Conservation (phyloP, 169 alveolate species). For the Cryptosporidium ubiquitum region DNA sequence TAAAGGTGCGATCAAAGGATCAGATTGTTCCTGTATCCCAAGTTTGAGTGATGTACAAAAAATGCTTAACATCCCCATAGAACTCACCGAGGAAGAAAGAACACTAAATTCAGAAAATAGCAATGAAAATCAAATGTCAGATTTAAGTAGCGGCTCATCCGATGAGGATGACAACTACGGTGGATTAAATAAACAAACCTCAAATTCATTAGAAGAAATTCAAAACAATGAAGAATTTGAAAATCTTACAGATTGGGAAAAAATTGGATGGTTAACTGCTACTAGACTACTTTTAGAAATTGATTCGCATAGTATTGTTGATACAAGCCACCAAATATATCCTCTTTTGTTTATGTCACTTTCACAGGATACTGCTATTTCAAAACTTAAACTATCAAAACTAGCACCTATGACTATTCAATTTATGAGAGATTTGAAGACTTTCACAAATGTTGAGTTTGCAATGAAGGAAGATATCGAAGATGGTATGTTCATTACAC, state of each 20-base stretch:
- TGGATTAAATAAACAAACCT: neutral
- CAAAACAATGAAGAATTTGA: neutral
- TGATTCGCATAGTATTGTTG: slow-evolving; percentile 76
- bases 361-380: slow-evolving; percentile 75
- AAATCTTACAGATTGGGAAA: slow-evolving; percentile 55
- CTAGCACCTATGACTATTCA: slow-evolving; percentile 77
- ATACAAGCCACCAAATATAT: slow-evolving; percentile 76
- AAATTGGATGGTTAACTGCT: slow-evolving; percentile 76
- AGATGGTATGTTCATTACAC: neutral
- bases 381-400: slow-evolving; percentile 76
- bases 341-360: slow-evolving; percentile 78
- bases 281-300: slow-evolving; percentile 76
- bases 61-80: neutral
- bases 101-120: neutral
- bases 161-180: neutral
- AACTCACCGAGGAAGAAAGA: neutral
- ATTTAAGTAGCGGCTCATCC: neutral
- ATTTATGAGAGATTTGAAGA: slow-evolving; percentile 75
- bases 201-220: neutral
- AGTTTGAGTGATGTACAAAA: slow-evolving; percentile 12
- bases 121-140: neutral
- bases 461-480: slow-evolving; percentile 55
- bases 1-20: slow-evolving; percentile 74
- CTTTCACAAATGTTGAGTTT: slow-evolving; percentile 77
- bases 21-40: slow-evolving; percentile 40